Base-by-base conservation (phyloP, 495 filamentous ascomycete genomes). In the Penicillium canescens region DNA sequence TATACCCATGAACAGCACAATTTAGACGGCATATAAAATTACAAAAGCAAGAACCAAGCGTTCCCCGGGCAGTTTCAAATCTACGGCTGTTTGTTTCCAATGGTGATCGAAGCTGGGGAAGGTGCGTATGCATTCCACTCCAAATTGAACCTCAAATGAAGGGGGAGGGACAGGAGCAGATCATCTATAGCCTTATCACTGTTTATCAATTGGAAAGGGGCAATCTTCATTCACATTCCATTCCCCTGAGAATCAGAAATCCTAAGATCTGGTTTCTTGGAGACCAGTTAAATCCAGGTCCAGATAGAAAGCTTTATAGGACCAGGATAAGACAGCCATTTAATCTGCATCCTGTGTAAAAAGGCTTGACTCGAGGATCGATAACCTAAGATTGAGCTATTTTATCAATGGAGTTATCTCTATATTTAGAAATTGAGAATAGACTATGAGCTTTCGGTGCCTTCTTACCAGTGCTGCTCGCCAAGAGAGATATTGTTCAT, bases 161-260 rank as follows among this genome's bases (percentile, higher is more conserved):
- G 56, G 60, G 61, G 42, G 54, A 53, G 61, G 46, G 54, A 53
- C 3, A 49, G 37, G n/a, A 40, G 23, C 46, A 55, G 50, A 58
- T 50, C 46, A 21, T 36, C 28, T 13, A 21, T 13, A 31, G 2
- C 28, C 28, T 36, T 36, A 10, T 31, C 6, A 10, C 28, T 31
- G 23, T 26, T 36, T 33, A 26, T 26, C 14, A 5, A 31, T 16
- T 6, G 10, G 11, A n/a, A 37, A 5, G 38, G 40, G 31, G 36
- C 20, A 24, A 16, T 28, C 13, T 28, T 9, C 13, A 10, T 11
- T 36, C 2, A 37, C 49, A 51, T 51, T 43, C 49, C 49, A 51
- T 14, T 20, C 18, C 21, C 49, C 13, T 43, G 31, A 41, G 18
- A 0, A 18, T 3, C 35, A 8, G 8, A 13, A 7, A 2, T 34